phyloP scores from a whole-genome alignment of 2,329 filamentous ascomycete genomes.

The Aspergillus tamarii region DNA sequence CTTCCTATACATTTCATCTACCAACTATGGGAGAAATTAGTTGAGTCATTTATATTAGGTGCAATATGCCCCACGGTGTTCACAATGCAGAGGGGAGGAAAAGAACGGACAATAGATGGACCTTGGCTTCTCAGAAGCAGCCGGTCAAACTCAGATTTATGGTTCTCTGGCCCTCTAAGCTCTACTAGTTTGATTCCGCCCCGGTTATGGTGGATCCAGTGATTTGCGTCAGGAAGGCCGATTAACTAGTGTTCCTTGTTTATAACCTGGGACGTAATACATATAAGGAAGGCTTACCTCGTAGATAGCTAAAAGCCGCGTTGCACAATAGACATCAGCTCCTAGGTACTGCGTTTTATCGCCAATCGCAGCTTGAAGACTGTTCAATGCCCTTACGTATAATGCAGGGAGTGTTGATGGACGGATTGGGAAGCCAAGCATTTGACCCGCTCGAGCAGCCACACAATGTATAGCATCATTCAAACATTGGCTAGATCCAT shows the following conservation, averaged over 20 bases:
- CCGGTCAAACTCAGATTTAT: neutral
- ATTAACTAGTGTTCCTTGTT: neutral
- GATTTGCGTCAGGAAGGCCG: neutral
- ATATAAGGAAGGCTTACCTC: neutral
- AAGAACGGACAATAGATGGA: conserved; percentile 2
- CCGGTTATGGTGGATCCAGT: conserved; percentile 5
- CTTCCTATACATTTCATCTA: conserved; percentile 2
- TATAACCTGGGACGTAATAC: no score
- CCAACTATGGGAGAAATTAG: neutral
- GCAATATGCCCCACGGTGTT: fast-evolving
- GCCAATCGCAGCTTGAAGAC: neutral
- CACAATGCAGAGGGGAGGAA: neutral
- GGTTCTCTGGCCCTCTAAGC: conserved; percentile 1
- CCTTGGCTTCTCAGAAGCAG: conserved; percentile 7
- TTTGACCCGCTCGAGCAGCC: conserved; percentile 1
- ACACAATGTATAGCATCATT: conserved; percentile 6
- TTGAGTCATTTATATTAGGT: no score
- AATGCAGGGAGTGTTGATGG: neutral
- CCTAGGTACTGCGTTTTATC: neutral
- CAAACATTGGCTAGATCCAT: neutral
- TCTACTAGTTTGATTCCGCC: conserved; percentile 4
- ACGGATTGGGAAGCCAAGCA: conserved; percentile 5
- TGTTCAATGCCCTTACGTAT: conserved; percentile 1
- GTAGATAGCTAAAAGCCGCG: neutral
- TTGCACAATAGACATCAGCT: conserved; percentile 3